Percentiles rank a stretch among this genome's conserved stretches.
Conservation (phyloP, 2,329 filamentous ascomycete genomes). For the Venturiaceae sp. region DNA sequence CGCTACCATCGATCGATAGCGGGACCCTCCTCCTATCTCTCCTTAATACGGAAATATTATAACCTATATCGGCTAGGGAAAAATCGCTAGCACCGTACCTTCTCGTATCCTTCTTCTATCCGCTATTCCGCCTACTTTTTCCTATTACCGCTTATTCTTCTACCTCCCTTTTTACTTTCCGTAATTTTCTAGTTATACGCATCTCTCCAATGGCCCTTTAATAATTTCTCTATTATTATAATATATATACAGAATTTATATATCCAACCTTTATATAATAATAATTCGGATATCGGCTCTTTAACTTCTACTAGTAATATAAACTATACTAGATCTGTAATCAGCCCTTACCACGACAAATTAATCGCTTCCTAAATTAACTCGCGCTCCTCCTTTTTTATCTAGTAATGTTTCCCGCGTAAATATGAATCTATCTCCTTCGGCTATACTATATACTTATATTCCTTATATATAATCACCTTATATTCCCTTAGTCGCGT, state of each 20-base stretch:
- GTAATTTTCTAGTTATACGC: not conserved
- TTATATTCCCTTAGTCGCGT: not conserved
- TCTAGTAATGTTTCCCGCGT: not conserved
- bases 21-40: not conserved
- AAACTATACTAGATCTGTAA: not conserved
- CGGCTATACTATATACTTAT: not conserved
- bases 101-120: constrained; percentile 1
- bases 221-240: not conserved
- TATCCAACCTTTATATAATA: constrained; percentile 1
- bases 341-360: not conserved
- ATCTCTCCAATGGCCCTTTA: not conserved
- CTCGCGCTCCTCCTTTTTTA: not conserved
- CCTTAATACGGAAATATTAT: not conserved
- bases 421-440: not conserved
- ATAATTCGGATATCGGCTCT: not conserved
- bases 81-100: constrained; percentile 1
- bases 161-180: not conserved
- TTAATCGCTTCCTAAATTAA: not conserved
- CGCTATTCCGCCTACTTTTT: not conserved
- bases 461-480: constrained; percentile 2
- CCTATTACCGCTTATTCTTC: not conserved
- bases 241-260: not conserved
- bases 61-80: not conserved
- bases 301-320: not conserved
- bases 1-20: not conserved